Percentiles rank a stretch among this genome's conserved stretches.
Conservation (phyloP, 2,329 filamentous ascomycete genomes). For the Eurotiales sp. region DNA sequence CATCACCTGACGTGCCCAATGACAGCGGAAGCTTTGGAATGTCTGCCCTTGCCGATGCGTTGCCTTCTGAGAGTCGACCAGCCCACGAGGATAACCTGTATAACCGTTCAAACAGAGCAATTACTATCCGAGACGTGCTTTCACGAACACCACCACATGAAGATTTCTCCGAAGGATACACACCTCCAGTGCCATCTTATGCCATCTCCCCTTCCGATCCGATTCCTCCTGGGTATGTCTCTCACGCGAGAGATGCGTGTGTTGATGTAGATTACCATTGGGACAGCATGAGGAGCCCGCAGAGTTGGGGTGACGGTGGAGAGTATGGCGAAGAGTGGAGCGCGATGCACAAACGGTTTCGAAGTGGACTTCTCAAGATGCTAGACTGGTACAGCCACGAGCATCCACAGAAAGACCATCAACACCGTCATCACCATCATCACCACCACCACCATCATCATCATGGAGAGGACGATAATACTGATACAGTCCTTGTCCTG, state of each 20-base stretch:
- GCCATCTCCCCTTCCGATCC: slow-evolving; percentile 74
- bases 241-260: slow-evolving; percentile 85
- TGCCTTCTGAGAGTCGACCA: slow-evolving; percentile 44
- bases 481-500: slow-evolving; percentile 76
- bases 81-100: slow-evolving; percentile 35
- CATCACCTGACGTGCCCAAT: slow-evolving; percentile 17
- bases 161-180: slow-evolving; percentile 53
- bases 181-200: slow-evolving; percentile 74
- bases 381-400: slow-evolving; percentile 69
- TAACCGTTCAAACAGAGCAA: slow-evolving; percentile 1
- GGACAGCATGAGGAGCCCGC: slow-evolving; percentile 79
- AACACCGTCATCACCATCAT: slow-evolving; percentile 42
- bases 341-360: slow-evolving; percentile 86
- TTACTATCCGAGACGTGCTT: slow-evolving; percentile 22
- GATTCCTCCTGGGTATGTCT: slow-evolving; percentile 83
- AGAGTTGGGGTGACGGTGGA: slow-evolving; percentile 84
- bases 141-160: slow-evolving; percentile 32
- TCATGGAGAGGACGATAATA: slow-evolving; percentile 56
- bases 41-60: slow-evolving; percentile 35
- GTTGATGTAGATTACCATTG: slow-evolving; percentile 88
- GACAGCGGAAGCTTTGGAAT: slow-evolving; percentile 25
- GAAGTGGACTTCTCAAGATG: slow-evolving; percentile 71
- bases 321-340: slow-evolving; percentile 93
- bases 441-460: slow-evolving; percentile 50
- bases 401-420: slow-evolving; percentile 40